A percentile compares a stretch with the other conserved stretches of the same genome.
Evolutionary conservation across 2,329 filamentous ascomycete species (phyloP).

Genomic region (Pseudopyricularia cyperi): DNA sequence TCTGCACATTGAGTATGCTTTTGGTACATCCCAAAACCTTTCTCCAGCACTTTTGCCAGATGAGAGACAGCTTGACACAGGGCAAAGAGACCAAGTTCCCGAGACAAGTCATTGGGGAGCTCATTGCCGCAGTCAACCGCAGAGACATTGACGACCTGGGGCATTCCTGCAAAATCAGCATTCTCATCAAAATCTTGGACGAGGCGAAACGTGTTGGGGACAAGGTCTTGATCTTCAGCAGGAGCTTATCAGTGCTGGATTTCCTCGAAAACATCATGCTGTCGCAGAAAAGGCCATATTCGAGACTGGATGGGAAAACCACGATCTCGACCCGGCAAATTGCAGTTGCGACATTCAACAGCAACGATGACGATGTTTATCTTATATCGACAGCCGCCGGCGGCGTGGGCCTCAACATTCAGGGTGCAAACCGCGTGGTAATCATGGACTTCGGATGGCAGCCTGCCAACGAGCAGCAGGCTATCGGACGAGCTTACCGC

Average conservation of each 20-base stretch:
- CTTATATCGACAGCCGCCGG: constrained; percentile 77
- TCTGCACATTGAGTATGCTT: constrained; percentile 32
- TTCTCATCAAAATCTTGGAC: constrained; percentile 58
- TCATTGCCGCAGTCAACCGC: constrained; percentile 22
- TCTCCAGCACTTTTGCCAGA: constrained; percentile 11
- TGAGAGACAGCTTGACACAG: constrained; percentile 8
- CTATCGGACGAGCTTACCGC: constrained; percentile 74
- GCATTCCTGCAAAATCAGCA: constrained; percentile 54
- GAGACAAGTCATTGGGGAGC: constrained; percentile 13
- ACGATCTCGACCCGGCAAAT: constrained; percentile 42
- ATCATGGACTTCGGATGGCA: constrained; percentile 79
- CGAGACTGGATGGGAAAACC: constrained; percentile 57
- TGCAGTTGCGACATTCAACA: constrained; percentile 61
- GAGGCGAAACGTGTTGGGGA: constrained; percentile 49
- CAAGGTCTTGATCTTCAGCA: constrained; percentile 71
- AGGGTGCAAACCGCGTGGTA: constrained; percentile 71
- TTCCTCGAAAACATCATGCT: constrained; percentile 50
- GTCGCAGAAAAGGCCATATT: constrained; percentile 30
- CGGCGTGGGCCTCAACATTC: constrained; percentile 72
- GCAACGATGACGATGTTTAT: constrained; percentile 42
- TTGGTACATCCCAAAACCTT: constrained; percentile 40
- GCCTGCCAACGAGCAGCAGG: constrained; percentile 72
- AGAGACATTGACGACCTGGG: constrained; percentile 28
- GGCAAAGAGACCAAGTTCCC: constrained; percentile 8
- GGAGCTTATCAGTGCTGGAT: constrained; percentile 55